A percentile compares a stretch with the other conserved stretches of the same genome.
Conservation (phyloP, 129 eudicot genomes). For the Oenanthe sinensis region DNA sequence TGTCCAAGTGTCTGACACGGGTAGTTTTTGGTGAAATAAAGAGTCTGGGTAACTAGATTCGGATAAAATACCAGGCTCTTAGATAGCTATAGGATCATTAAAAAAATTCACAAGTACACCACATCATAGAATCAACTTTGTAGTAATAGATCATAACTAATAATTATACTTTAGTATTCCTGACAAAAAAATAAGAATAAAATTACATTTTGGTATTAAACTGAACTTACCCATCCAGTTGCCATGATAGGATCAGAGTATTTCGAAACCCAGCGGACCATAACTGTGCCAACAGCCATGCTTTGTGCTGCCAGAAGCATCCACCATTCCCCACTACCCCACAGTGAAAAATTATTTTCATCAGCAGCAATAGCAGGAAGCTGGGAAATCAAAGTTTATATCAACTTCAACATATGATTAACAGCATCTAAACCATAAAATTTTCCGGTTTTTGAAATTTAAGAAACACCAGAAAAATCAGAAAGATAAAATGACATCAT, state of each 20-base stretch:
- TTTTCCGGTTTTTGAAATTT: not conserved
- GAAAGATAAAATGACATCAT: not conserved
- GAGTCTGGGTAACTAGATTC: not conserved
- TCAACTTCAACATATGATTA: not conserved
- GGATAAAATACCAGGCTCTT: not conserved
- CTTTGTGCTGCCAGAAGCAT: slow-evolving; percentile 99
- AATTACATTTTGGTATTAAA: not conserved
- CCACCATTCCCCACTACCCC: slow-evolving; percentile 99
- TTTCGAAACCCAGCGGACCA: slow-evolving; percentile 99
- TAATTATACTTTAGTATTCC: too few relatives aligned
- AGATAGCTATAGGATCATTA: not conserved
- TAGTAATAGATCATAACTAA: not conserved
- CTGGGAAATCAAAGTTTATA: slow-evolving; percentile 29
- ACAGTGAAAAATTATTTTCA: slow-evolving; percentile 55
- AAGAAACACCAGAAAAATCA: not conserved
- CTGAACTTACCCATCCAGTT: slow-evolving; percentile 85
- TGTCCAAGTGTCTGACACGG: not conserved
- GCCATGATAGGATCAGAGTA: slow-evolving; percentile 98
- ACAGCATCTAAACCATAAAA: not conserved
- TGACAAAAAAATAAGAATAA: too few relatives aligned
- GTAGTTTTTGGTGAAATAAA: not conserved
- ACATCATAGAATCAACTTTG: not conserved
- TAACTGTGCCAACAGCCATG: slow-evolving; percentile 98
- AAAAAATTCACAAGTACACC: not conserved
- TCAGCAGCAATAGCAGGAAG: slow-evolving; percentile 62